Percentiles rank a stretch among this genome's conserved stretches.
These are phyloP conservation scores for Microdochium trichocladiopsis DNA, from an alignment of 2,329 filamentous ascomycete genomes.

Conservation along the genomic window DNA sequence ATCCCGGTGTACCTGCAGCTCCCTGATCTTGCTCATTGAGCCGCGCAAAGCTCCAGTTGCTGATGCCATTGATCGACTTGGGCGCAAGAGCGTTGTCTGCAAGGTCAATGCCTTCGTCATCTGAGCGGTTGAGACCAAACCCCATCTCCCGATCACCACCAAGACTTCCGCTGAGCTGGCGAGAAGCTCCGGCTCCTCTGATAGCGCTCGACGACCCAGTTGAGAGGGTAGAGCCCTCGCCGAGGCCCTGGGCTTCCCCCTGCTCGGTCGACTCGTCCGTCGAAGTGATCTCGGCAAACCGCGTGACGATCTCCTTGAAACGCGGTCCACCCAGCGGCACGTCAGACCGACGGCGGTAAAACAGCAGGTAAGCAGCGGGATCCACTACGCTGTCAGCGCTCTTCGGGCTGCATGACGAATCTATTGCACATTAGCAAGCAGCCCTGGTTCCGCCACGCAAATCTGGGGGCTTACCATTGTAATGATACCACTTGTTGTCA, in stretches of 20 bases:
- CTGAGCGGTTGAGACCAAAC: constrained; percentile 7
- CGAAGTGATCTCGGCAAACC: constrained; percentile 45
- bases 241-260: constrained; percentile 87
- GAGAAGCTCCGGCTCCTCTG: constrained; percentile 70
- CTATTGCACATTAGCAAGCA: constrained; percentile 44
- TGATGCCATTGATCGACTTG: constrained; percentile 14
- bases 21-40: constrained; percentile 22
- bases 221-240: constrained; percentile 66
- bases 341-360: constrained; percentile 82
- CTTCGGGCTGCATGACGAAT: constrained; percentile 63
- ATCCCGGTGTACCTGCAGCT: constrained; percentile 12
- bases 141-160: constrained; percentile 31
- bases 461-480: constrained; percentile 69
- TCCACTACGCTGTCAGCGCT: constrained; percentile 62
- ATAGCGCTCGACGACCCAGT: constrained; percentile 89
- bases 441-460: neutral
- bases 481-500: constrained; percentile 88
- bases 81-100: constrained; percentile 23
- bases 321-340: constrained; percentile 71
- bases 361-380: constrained; percentile 80
- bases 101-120: constrained; percentile 34
- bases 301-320: constrained; percentile 63
- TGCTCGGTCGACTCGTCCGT: constrained; percentile 37
- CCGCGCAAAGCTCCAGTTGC: constrained; percentile 39
- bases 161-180: constrained; percentile 51